Conservation (phyloP, 768 basidiomycete genomes). For the Phanerochaete carnosa region DNA sequence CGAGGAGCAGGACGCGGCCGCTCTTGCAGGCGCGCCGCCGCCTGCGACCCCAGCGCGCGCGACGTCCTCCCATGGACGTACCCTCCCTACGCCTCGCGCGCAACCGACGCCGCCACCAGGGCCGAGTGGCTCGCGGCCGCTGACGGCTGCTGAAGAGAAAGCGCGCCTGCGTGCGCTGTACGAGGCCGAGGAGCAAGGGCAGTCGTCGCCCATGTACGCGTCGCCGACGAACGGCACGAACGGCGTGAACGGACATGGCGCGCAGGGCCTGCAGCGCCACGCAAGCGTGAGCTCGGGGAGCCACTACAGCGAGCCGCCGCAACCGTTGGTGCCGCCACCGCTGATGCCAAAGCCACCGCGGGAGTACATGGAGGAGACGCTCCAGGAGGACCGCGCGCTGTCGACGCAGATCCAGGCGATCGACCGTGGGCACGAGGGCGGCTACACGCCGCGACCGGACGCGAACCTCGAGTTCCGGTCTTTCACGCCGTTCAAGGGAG, state of each 20-base stretch:
- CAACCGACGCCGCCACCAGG: constrained; percentile 27
- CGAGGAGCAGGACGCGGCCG: constrained; percentile 28
- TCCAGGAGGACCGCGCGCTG: constrained; percentile 65
- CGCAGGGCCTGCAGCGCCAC: constrained; percentile 13
- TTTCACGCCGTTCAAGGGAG: constrained; percentile 31
- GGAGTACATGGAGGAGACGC: constrained; percentile 81
- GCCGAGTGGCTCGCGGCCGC: constrained; percentile 24
- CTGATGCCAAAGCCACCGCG: constrained; percentile 73
- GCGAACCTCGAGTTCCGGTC: constrained; percentile 30
- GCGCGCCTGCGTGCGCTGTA: constrained; percentile 62
- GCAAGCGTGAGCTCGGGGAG: constrained; percentile 13
- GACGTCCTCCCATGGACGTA: constrained; percentile 23
- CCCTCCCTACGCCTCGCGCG: constrained; percentile 26
- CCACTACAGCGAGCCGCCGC: constrained; percentile 20
- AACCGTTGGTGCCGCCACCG: constrained; percentile 71
- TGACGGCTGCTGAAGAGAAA: constrained; percentile 82
- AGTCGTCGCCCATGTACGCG: not conserved
- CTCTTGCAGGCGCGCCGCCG: constrained; percentile 16
- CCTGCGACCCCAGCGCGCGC: constrained; percentile 20
- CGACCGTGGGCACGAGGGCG: constrained; percentile 14
- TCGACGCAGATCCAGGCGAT: constrained; percentile 31
- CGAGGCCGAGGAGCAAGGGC: constrained; percentile 46
- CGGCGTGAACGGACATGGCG: not conserved
- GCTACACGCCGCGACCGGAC: constrained; percentile 19
- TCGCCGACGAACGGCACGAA: not conserved